Conservation (phyloP, 345 rosid species). For the Dovyalis caffra region DNA sequence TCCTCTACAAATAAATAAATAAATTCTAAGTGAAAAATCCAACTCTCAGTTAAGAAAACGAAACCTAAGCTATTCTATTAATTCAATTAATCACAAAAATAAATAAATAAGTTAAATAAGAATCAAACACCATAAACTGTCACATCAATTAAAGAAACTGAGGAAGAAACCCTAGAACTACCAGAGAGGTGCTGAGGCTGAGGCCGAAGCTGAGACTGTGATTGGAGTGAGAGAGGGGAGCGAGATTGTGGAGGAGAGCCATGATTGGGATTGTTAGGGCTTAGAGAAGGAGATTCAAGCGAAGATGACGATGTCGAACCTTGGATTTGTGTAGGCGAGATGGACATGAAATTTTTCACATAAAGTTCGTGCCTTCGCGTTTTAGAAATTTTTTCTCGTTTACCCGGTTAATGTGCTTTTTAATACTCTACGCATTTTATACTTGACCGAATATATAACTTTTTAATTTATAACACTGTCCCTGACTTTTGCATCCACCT, state of each 20-base stretch:
- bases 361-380: too few relatives aligned
- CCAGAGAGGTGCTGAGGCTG: slow-evolving; percentile 5
- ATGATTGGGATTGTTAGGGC: slow-evolving; percentile 61
- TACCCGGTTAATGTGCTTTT: too few relatives aligned
- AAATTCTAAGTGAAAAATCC: background rate
- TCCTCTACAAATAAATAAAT: too few relatives aligned
- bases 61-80: too few relatives aligned
- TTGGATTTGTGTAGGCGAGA: slow-evolving; percentile 71
- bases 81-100: too few relatives aligned
- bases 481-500: background rate
- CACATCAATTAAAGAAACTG: background rate
- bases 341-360: slow-evolving; percentile 76
- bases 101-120: background rate
- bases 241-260: slow-evolving; percentile 31
- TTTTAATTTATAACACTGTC: background rate
- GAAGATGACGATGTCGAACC: slow-evolving; percentile 53
- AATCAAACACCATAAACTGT: background rate
- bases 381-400: too few relatives aligned
- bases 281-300: slow-evolving; percentile 31
- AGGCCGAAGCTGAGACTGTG: slow-evolving; percentile 12
- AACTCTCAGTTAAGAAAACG: too few relatives aligned
- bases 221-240: slow-evolving; percentile 26
- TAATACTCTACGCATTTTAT: too few relatives aligned
- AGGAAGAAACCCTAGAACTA: background rate
- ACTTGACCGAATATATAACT: background rate